These are phyloP conservation scores for Suillus luteus DNA, from an alignment of 768 basidiomycete species.

Conservation along the genomic window DNA sequence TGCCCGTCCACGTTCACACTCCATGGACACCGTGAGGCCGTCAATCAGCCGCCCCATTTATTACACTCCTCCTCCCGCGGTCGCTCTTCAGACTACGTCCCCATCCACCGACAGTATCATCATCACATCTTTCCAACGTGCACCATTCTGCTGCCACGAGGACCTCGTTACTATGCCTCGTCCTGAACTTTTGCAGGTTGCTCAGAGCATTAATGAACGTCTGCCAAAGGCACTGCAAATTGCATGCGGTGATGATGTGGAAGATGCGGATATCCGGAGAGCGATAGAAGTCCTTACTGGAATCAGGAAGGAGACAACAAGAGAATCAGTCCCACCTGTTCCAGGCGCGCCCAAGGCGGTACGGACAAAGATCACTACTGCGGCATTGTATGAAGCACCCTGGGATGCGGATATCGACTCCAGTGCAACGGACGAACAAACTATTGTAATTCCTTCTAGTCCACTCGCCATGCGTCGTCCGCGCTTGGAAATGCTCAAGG, in stretches of 20 bases:
- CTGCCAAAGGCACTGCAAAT: constrained; percentile 57
- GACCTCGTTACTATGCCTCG: constrained; percentile 68
- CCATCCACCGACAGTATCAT: constrained; percentile 52
- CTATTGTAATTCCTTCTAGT: constrained; percentile 23
- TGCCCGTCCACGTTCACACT: constrained; percentile 14
- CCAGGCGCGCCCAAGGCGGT: background rate
- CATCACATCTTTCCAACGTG: constrained; percentile 57
- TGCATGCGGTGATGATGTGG: constrained; percentile 40
- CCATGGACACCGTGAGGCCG: constrained; percentile 20
- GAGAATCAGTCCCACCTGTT: background rate
- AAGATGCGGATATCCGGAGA: constrained; percentile 48
- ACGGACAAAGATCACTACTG: background rate
- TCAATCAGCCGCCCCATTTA: constrained; percentile 11
- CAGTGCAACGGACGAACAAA: constrained; percentile 21
- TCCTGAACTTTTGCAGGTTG: constrained; percentile 52
- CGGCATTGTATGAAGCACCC: background rate
- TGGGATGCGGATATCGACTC: constrained; percentile 11
- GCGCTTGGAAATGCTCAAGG: constrained; percentile 24
- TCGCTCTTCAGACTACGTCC: constrained; percentile 64
- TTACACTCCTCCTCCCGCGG: constrained; percentile 31
- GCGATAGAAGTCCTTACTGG: constrained; percentile 66
- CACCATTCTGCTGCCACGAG: constrained; percentile 76
- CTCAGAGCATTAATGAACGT: constrained; percentile 53
- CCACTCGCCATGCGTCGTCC: constrained; percentile 26
- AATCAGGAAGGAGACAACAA: constrained; percentile 32